Evolutionary conservation across 352 stramenopile genomes (phyloP), one percentile per base, ranked within the genome.

Genomic region (Pythium brassicae): DNA sequence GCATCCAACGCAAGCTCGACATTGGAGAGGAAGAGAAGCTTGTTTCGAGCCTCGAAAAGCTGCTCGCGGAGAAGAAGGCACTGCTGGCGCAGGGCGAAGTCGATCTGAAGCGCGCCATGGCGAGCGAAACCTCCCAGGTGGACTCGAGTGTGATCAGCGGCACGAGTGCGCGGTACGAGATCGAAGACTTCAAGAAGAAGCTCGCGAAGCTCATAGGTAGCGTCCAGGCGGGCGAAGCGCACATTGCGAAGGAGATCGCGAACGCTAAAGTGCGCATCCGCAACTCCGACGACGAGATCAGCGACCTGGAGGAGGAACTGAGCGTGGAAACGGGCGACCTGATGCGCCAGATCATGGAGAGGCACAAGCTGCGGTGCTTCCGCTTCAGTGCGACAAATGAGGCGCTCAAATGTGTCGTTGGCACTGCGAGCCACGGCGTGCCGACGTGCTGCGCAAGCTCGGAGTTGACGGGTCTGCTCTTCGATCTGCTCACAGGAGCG

Each of bases 131-230:
- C 1, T 51, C 65, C 3, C 74, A 86, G 50, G 78, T 91, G 5
- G 83, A 93, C 44, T 91, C 83, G 19, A 61, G 45, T 2, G 73
- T 91, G 43, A 74, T 93, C 35, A 86, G 53, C 11, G 78, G 78
- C 5, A 68, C 71, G 1, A 67, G 59, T 20, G 80, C 71, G 6
- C 78, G 80, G 3, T 93, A 88, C 50, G 81, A 90, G 26, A 69
- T 89, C 17, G 78, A 86, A 4, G 71, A 87, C 44, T 93, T 91
- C 66, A 89, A 87, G 54, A 68, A 73, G n/a, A 90, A 89, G 48
- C 68, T 91, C 1, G 73, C 66, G 0, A 86, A 87, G 51, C 57
- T 91, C 3, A 84, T 91, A 73, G 78, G 78, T 6, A 69, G 64
- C 9, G 63, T 93, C 15, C 83, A 78, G 37, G 73, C 61, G 20